Base-by-base conservation (phyloP, 2,329 filamentous ascomycete genomes). In the Aspergillus texensis region DNA sequence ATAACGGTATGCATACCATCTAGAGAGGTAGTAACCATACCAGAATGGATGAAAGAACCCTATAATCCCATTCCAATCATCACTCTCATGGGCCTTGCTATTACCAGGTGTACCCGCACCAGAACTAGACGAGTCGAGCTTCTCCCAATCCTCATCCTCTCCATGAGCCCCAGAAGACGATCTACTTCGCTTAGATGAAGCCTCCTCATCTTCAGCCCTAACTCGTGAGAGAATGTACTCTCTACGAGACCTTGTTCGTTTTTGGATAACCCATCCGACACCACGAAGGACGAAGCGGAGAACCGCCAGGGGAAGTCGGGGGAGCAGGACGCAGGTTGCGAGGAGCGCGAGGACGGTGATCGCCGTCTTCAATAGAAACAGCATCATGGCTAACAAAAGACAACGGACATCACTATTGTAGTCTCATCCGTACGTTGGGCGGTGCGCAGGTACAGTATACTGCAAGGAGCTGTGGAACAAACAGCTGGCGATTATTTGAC, bases 31-130 rank as follows among this genome's bases (percentile, higher is more conserved):
- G 26, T 34, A 8, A 41, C 5, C 85, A 67, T 82, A 94, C 92
- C 95, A 98, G 78, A 97, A 99, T 1, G 95, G 95, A 78, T 99
- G 95, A 76, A 99, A 97, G 84, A 99, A 98, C 54, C 93, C 95
- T 66, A 98, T 88, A 59, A 97, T 88, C 36, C 94, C 94, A 65
- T 89, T 84, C 91, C 92, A 97, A 53, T 90, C 84, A 68, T 85
- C 82, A 63, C 85, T 82, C 41, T 78, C 78, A 12, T 34, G 53
- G 21, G 30, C 34, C 53, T 77, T 82, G 67, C 81, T 83, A 55
- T 76, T 74, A 28, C 80, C 79, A 55, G 75, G 65, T 66, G 70
- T 79, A 45, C 80, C 81, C 72, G 76, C 77, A 66, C 76, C 81
- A 71, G 83, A 77, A 36, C 82, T 82, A 71, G 83, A 79, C 41